Conservation (phyloP, 116 monocot genomes). For the Trichopus zeylanicus region DNA sequence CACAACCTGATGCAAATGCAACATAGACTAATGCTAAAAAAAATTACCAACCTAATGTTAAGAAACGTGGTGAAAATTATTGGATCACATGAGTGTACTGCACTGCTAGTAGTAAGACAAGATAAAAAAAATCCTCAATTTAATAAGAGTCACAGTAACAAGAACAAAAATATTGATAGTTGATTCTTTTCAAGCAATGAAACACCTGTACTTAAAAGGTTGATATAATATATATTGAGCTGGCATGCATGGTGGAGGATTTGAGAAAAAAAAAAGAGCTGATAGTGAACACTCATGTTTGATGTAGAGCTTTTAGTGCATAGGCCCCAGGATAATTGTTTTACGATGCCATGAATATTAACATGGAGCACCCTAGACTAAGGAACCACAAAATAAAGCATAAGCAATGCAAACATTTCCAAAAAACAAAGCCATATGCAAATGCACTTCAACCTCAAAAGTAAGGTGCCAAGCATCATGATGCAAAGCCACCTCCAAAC, state of each 20-base stretch:
- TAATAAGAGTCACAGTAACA: no score
- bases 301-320: slow-evolving; percentile 75
- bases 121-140: no score
- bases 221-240: not conserved
- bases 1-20: no score
- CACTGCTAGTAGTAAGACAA: no score
- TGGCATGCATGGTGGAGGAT: not conserved
- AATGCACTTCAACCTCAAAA: slow-evolving; percentile 48
- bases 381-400: slow-evolving; percentile 18
- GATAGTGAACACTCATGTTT: slow-evolving; percentile 26
- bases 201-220: no score
- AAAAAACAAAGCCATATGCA: not conserved
- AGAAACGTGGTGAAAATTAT: no score
- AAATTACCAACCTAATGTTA: no score
- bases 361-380: slow-evolving; percentile 71
- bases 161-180: no score
- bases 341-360: slow-evolving; percentile 81
- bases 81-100: no score
- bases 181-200: no score
- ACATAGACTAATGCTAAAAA: no score
- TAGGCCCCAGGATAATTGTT: slow-evolving; percentile 84
- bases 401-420: not conserved
- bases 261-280: not conserved
- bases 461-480: slow-evolving; percentile 58
- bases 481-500: slow-evolving; percentile 58